phyloP scores from a whole-genome alignment of 352 stramenopile genomes.

The Aphanomyces euteiches region DNA sequence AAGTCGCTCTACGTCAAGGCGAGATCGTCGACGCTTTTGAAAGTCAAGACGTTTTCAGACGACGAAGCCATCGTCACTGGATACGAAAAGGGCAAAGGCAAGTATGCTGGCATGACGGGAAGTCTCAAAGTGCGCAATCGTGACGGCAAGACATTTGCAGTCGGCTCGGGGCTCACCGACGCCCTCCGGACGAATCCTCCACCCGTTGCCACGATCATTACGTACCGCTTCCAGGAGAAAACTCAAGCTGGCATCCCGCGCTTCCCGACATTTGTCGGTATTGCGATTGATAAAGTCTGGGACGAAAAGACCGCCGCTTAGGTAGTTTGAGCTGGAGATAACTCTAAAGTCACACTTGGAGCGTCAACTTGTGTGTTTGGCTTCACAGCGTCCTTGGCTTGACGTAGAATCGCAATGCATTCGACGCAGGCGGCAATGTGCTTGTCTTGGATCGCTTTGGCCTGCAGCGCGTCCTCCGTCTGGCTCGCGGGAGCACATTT shows the following conservation, averaged over 20 bases:
- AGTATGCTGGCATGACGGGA: constrained; percentile 55
- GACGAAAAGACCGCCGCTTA: not conserved
- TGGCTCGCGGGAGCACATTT: not conserved
- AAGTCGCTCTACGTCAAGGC: constrained; percentile 46
- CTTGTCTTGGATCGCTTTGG: not conserved
- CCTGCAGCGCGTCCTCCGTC: not conserved
- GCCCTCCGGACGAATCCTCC: constrained; percentile 47
- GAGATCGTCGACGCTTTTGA: constrained; percentile 59
- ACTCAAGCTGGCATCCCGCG: constrained; percentile 62
- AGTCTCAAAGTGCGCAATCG: constrained; percentile 58
- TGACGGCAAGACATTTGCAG: constrained; percentile 69
- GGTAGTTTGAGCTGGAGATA: not conserved
- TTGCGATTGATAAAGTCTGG: constrained; percentile 48
- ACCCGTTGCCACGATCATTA: constrained; percentile 53
- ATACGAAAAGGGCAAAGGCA: constrained; percentile 65
- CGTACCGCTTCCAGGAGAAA: constrained; percentile 79
- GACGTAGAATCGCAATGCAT: not conserved
- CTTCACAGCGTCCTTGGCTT: too few relatives aligned
- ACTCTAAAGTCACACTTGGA: too few relatives aligned
- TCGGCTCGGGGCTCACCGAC: constrained; percentile 63
- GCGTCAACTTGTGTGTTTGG: too few relatives aligned
- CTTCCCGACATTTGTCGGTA: constrained; percentile 65
- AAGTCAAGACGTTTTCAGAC: constrained; percentile 77
- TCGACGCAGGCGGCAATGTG: not conserved
- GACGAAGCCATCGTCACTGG: constrained; percentile 60